Evolutionary conservation across 768 basidiomycete genomes (phyloP), one percentile per base, ranked within the genome.

Genomic region (Pleurotus ostreatus): DNA sequence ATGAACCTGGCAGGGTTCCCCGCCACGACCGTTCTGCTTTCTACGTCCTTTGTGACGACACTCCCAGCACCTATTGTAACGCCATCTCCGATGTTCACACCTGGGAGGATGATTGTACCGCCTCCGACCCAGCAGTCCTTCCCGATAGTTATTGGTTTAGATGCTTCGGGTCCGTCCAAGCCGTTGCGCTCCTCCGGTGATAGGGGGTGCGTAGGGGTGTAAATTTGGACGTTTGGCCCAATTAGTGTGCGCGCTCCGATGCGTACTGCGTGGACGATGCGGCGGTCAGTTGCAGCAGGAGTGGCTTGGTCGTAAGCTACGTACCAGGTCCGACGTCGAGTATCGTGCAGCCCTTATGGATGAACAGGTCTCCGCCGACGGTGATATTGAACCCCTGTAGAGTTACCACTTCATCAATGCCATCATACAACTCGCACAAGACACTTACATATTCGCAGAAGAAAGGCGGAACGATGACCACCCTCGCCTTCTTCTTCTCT

Each of bases 71-170:
- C 58, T 22, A 59, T 23, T 12, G 58, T 59, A 12, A 23, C 39
- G 4, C 58, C 58, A 37, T 46, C 26, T n/a, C 58, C 58, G 7
- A 59, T 59, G 3, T 26, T 59, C 4, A 59, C 58, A 2, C 58
- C 58, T 2, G 58, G 55, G 0, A 59, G 55, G 9, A 59, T 45
- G 5, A 46, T 46, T 3, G 41, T 39, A 34, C 13, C 30, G 13
- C 54, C 58, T 45, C 58, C 58, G 34, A 59, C 44, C 58, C 58
- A 59, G 38, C 58, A 59, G 41, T 59, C 58, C 8, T 55, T 37
- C 12, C 55, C 58, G 13, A 59, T 56, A 1, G 4, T 34, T 13
- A 59, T 56, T 3, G 54, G 43, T 25, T 55, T 53, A 4, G 51
- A 15, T 3, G 51, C 51, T 41, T 53, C 51, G 4, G 11, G n/a